Base-by-base conservation (phyloP, 2,329 filamentous ascomycete species). In the Coniochaeta pulveracea region DNA sequence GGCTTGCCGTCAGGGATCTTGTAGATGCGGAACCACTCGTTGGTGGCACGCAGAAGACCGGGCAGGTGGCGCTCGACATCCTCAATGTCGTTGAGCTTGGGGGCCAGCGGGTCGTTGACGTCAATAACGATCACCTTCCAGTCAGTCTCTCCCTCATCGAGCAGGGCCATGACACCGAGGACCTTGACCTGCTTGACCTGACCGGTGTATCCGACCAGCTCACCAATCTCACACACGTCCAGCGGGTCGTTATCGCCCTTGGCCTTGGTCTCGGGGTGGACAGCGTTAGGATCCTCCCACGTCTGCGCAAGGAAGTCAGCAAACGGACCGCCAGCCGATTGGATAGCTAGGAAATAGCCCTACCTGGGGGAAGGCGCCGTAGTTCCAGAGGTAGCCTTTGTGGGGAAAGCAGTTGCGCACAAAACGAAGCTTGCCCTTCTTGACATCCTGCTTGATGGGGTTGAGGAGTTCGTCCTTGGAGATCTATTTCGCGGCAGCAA, bases 21-120 rank as follows among this genome's bases (percentile, higher is more conserved):
- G 82, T 98, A 98, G 77, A 98, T 98, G 63, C 91, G 86, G 86
- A 98, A 98, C 91, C 91, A 98, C 73, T 98, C 91, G 58, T 98
- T 98, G 58, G 89, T 96, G 57, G 91, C 91, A 48, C 91, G 83
- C 60, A 98, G 76, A 39, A 98, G 85, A 51, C 91, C 91, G 40
- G 91, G 91, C 38, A 98, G 80, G 70, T 96, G 91, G 57, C 89
- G 81, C 76, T 98, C 91, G 49, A 98, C 91, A 58, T 98, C 91
- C 76, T 96, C 91, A 43, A 96, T 80, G 61, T 96, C 89, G 69
- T 98, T 89, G 58, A 98, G 82, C 77, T 94, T 94, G 55, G 84
- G 65, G 37, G 91, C 91, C 44, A 98, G 74, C 47, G 91, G 89
- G 69, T 98, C 91, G 67, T 96, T 94, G 60, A 95, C 67, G 59